Percentiles rank a stretch among this genome's conserved stretches.
Conservation (phyloP, 306 rosid genomes). For the Sicyos baderoa region DNA sequence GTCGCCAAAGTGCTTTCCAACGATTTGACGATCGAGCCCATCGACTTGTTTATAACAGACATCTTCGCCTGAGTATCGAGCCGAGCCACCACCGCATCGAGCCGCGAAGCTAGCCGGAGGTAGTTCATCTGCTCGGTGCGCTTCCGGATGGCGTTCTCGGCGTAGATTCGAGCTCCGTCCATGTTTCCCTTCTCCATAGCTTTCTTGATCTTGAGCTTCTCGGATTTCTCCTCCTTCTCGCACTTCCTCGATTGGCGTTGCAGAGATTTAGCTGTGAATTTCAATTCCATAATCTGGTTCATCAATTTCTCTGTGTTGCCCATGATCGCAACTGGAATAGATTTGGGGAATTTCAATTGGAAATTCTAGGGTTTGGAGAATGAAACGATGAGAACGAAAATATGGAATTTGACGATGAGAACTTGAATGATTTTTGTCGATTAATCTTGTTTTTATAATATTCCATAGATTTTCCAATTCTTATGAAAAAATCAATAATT, state of each 20-base stretch:
- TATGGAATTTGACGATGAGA: no score
- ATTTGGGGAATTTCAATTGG: no score
- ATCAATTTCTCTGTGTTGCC: slow-evolving; percentile 86
- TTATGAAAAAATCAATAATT: no score
- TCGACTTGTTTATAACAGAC: slow-evolving; percentile 79
- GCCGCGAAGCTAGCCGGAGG: slow-evolving; percentile 84
- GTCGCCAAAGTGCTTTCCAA: slow-evolving; percentile 64
- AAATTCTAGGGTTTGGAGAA: no score
- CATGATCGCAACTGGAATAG: slow-evolving; percentile 37
- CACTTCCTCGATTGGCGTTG: slow-evolving; percentile 80
- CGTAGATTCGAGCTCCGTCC: slow-evolving; percentile 92
- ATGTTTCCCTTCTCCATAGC: slow-evolving; percentile 94
- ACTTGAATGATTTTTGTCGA: no score
- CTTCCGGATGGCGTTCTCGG: slow-evolving; percentile 91
- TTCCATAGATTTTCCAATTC: no score
- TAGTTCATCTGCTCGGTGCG: slow-evolving; percentile 96
- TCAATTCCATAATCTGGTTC: slow-evolving; percentile 95
- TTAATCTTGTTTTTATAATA: no score
- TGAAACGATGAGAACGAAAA: no score
- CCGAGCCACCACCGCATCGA: slow-evolving; percentile 91
- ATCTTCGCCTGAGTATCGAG: slow-evolving; percentile 97
- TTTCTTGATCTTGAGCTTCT: slow-evolving; percentile 86
- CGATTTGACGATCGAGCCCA: slow-evolving; percentile 81
- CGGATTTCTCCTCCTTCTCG: slow-evolving; percentile 93
- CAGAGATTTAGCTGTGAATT: slow-evolving; percentile 88